These are phyloP conservation scores for Acaromyces ingoldii DNA, from an alignment of 1,284 basidiomycete species.

Conservation along the genomic window DNA sequence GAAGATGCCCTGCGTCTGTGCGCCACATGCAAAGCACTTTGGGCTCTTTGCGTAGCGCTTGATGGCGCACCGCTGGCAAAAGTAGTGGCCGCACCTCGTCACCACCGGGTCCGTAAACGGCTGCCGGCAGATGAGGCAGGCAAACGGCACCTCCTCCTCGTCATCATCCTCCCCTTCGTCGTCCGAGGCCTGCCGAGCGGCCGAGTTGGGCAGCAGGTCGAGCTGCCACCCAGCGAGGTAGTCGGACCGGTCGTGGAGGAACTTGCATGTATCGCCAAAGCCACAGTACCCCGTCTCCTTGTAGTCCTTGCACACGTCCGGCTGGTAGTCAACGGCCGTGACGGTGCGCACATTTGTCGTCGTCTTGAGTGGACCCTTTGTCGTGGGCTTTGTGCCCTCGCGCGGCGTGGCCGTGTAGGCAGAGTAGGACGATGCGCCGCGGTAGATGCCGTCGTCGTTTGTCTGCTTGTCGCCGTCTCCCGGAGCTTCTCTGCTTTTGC, in stretches of 20 bases:
- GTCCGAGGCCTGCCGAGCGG: background rate
- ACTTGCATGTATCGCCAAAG: conserved; percentile 95
- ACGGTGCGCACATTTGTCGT: conserved; percentile 86
- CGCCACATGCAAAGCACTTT: conserved; percentile 90
- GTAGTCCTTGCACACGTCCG: conserved; percentile 98
- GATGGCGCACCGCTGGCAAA: conserved; percentile 84
- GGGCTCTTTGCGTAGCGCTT: conserved; percentile 87
- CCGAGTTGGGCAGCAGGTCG: conserved; percentile 57
- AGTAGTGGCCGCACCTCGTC: conserved; percentile 95
- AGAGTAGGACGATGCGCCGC: conserved; percentile 75
- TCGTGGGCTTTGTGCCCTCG: conserved; percentile 55
- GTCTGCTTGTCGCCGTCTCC: background rate
- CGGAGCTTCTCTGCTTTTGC: background rate
- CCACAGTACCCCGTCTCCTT: conserved; percentile 99
- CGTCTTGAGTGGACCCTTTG: conserved; percentile 67
- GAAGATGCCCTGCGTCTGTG: conserved; percentile 89
- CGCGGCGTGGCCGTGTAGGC: conserved; percentile 67
- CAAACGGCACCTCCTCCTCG: conserved; percentile 87
- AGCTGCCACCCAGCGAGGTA: conserved; percentile 98
- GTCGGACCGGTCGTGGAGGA: conserved; percentile 58
- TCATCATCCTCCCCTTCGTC: conserved; percentile 52
- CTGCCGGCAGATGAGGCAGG: conserved; percentile 91
- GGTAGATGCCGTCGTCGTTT: conserved; percentile 78
- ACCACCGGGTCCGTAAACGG: conserved; percentile 91
- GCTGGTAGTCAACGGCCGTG: conserved; percentile 95